These are phyloP conservation scores for Phytopythium chamaehyphon DNA, from an alignment of 352 stramenopile genomes.

Conservation along the genomic window DNA sequence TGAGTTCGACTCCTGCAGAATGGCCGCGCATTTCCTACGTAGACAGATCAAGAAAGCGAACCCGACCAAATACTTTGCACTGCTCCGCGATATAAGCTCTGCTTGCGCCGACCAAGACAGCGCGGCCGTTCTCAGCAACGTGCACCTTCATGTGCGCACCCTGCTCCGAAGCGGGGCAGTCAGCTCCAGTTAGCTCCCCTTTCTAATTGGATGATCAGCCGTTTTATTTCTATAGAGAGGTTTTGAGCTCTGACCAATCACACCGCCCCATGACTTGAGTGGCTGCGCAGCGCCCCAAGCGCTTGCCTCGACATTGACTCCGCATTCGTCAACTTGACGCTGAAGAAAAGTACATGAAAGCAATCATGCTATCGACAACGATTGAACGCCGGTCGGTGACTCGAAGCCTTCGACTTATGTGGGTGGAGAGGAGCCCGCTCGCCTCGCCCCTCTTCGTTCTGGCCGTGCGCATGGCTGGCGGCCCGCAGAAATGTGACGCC, in stretches of 20 bases:
- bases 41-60: constrained; percentile 24
- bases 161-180: constrained; percentile 19
- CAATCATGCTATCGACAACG: too few species aligned
- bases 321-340: neutral
- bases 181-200: neutral
- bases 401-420: constrained; percentile 16
- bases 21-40: constrained; percentile 32
- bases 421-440: constrained; percentile 21
- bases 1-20: too few species aligned
- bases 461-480: neutral
- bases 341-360: neutral
- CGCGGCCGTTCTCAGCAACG: constrained; percentile 30
- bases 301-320: too few species aligned
- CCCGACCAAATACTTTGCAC: constrained; percentile 21
- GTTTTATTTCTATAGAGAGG: neutral
- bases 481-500: constrained; percentile 40
- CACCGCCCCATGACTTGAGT: too few species aligned
- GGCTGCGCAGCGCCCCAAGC: too few species aligned
- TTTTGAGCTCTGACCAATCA: constrained; percentile 1
- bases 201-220: neutral
- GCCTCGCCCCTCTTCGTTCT: neutral
- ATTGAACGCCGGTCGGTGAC: constrained; percentile 12
- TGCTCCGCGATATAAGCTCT: constrained; percentile 38
- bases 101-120: constrained; percentile 35
- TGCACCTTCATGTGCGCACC: constrained; percentile 27